A percentile compares a stretch with the other conserved stretches of the same genome.
These are phyloP conservation scores for Thermothelomyces thermophilus DNA, from an alignment of 2,329 filamentous ascomycete species.

Conservation along the genomic window DNA sequence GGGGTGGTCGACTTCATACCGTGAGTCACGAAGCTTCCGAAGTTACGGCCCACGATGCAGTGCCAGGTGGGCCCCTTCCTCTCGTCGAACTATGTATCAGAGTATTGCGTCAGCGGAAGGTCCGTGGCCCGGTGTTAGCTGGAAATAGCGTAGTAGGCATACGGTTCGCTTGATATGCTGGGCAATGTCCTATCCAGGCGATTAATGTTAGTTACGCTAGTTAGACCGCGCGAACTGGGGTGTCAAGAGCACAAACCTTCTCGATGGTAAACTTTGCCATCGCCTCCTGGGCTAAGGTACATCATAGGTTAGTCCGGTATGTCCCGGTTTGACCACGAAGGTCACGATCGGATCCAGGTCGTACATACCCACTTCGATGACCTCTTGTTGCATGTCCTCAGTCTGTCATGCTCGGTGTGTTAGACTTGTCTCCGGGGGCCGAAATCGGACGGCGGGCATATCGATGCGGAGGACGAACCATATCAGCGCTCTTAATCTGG, in stretches of 20 bases:
- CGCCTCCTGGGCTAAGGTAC: conserved; percentile 49
- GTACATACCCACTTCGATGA: conserved; percentile 84
- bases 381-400: conserved; percentile 95
- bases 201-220: conserved; percentile 6
- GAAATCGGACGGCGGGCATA: conserved; percentile 9
- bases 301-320: conserved; percentile 13
- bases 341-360: background rate
- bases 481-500: conserved; percentile 96
- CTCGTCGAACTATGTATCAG: conserved; percentile 74
- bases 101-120: conserved; percentile 14
- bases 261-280: conserved; percentile 58
- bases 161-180: conserved; percentile 94
- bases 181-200: conserved; percentile 67
- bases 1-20: conserved; percentile 48
- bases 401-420: conserved; percentile 49
- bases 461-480: conserved; percentile 56
- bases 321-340: background rate
- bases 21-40: conserved; percentile 97
- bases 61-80: conserved; percentile 98
- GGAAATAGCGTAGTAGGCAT: conserved; percentile 24
- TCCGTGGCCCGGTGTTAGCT: too few relatives aligned
- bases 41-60: conserved; percentile 97
- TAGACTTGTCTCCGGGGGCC: conserved; percentile 14
- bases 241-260: conserved; percentile 42
- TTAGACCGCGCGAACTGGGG: background rate